Percentiles rank a stretch among this genome's conserved stretches.
phyloP scores from a whole-genome alignment of 257 asterid species.

The Coffea eugenioides region DNA sequence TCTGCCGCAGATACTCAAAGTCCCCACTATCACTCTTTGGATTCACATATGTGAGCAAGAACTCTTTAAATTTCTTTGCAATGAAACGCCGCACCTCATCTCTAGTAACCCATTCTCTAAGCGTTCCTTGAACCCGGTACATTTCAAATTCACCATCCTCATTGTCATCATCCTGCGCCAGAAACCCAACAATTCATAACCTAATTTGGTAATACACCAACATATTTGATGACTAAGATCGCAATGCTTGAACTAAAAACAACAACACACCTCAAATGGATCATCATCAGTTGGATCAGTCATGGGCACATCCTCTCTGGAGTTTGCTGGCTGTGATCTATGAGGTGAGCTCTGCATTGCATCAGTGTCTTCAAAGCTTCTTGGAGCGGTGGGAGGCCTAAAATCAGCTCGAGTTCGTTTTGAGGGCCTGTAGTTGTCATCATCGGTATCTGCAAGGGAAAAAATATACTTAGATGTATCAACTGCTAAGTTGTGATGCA shows the following conservation, averaged over 20 bases:
- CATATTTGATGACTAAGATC: neutral
- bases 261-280: constrained; percentile 56
- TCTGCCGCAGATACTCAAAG: constrained; percentile 84
- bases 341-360: constrained; percentile 84
- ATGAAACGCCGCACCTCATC: constrained; percentile 98
- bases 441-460: constrained; percentile 72
- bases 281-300: constrained; percentile 91
- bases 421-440: constrained; percentile 74
- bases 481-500: neutral
- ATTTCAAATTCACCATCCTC: constrained; percentile 84
- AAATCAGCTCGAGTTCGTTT: constrained; percentile 74
- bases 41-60: constrained; percentile 80
- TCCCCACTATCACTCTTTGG: constrained; percentile 78
- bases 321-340: constrained; percentile 52
- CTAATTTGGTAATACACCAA: neutral
- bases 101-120: constrained; percentile 98
- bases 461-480: neutral
- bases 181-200: constrained; percentile 10
- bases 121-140: constrained; percentile 94
- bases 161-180: constrained; percentile 76
- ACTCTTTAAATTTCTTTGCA: constrained; percentile 85
- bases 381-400: constrained; percentile 58
- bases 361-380: constrained; percentile 68
- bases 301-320: constrained; percentile 79
- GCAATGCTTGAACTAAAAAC: constrained; percentile 2